Conservation (phyloP, 148 eudicot genomes). For the Pharnaceum exiguum region DNA sequence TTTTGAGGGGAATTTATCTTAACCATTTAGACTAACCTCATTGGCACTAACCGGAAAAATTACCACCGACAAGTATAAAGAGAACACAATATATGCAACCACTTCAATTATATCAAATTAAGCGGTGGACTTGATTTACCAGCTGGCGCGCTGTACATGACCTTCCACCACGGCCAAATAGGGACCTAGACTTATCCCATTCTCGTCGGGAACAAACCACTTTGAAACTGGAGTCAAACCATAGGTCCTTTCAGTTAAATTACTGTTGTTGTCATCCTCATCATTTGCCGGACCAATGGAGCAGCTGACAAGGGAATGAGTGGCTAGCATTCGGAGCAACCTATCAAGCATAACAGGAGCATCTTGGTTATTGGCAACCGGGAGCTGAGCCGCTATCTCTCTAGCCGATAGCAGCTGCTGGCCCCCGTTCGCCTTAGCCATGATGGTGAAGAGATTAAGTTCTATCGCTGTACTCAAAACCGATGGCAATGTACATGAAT, state of each 20-base stretch:
- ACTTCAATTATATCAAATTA: too few species aligned
- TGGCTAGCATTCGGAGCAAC: conserved; percentile 17
- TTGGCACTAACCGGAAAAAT: too few species aligned
- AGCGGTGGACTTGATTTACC: too few species aligned
- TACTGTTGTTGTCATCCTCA: conserved; percentile 8
- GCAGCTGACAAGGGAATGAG: conserved; percentile 12
- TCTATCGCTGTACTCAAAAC: too few species aligned
- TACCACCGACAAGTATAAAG: too few species aligned
- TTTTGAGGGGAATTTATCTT: too few species aligned
- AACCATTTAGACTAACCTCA: too few species aligned
- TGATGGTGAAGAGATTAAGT: too few species aligned
- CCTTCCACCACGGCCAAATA: conserved; percentile 9
- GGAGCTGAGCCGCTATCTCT: conserved; percentile 7
- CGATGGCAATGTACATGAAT: too few species aligned
- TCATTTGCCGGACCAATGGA: not conserved
- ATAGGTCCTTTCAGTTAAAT: conserved; percentile 16
- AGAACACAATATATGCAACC: too few species aligned
- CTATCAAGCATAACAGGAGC: conserved; percentile 21
- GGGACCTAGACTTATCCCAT: conserved; percentile 21
- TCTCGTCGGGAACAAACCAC: conserved; percentile 17
- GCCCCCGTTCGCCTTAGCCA: too few species aligned
- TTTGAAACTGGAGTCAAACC: conserved; percentile 3
- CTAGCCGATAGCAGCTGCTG: not conserved
- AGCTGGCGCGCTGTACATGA: conserved; percentile 10
- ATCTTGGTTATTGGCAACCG: conserved; percentile 7